These are phyloP conservation scores for Kregervanrija delftensis DNA, from an alignment of 805 yeast genomes.

Conservation along the genomic window DNA sequence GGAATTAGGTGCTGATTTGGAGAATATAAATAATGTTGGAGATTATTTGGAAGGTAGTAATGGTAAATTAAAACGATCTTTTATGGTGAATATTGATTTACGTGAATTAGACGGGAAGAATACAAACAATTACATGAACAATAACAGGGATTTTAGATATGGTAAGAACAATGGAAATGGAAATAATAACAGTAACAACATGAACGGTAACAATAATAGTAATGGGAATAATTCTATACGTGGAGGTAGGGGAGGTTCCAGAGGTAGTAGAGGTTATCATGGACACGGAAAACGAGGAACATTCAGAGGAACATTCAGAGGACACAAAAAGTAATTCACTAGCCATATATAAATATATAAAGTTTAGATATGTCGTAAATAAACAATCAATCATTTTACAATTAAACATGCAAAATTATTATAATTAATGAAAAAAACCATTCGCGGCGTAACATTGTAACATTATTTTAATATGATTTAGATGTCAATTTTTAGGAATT, in stretches of 20 bases:
- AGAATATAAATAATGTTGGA: background rate
- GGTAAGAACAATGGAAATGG: background rate
- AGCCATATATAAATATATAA: too few species aligned
- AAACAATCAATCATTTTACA: too few species aligned
- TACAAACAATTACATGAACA: background rate
- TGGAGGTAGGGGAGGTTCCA: conserved; percentile 1
- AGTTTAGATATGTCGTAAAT: too few species aligned
- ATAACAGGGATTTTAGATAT: background rate
- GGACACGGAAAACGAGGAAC: too few species aligned
- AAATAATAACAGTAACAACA: background rate
- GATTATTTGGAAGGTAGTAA: conserved; percentile 1
- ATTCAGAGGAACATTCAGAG: too few species aligned
- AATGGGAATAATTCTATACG: conserved; percentile 1
- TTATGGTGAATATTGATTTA: conserved; percentile 35
- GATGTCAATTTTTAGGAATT: too few species aligned
- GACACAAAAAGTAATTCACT: too few species aligned
- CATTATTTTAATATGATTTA: too few species aligned
- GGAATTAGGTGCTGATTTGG: conserved; percentile 15
- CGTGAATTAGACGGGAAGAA: conserved; percentile 33
- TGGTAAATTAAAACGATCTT: conserved; percentile 30
- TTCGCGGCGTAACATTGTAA: too few species aligned
- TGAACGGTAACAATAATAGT: background rate
- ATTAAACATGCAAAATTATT: too few species aligned
- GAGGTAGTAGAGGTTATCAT: background rate
- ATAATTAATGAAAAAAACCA: too few species aligned